Conservation (phyloP, 2,329 filamentous ascomycete species). For the Alternaria sp. region DNA sequence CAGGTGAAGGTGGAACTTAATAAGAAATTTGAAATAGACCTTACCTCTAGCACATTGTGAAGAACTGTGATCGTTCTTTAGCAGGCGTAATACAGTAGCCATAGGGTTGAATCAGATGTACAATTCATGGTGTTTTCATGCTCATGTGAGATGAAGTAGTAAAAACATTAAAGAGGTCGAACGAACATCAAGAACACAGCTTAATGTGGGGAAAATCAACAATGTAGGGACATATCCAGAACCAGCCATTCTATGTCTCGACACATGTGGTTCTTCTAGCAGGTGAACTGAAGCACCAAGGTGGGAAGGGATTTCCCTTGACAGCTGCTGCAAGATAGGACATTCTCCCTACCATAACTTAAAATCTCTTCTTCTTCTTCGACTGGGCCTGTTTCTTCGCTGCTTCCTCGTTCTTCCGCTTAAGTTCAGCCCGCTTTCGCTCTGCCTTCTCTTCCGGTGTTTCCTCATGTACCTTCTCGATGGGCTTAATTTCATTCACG, state of each 20-base stretch:
- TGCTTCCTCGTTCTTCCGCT: constrained; percentile 62
- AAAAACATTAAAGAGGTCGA: background rate
- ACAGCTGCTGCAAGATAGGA: background rate
- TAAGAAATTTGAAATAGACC: background rate
- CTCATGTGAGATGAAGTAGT: constrained; percentile 2
- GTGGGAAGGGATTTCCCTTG: too few species aligned
- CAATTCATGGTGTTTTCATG: background rate
- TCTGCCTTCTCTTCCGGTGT: constrained; percentile 63
- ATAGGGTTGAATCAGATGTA: background rate
- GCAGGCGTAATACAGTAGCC: background rate
- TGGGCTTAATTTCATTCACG: constrained; percentile 20
- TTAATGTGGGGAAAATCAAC: background rate
- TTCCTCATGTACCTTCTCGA: constrained; percentile 38
- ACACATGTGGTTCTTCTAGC: background rate
- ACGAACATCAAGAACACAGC: background rate
- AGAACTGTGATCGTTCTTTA: background rate
- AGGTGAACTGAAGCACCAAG: background rate
- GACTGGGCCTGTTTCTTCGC: constrained; percentile 60
- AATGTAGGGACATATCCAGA: background rate
- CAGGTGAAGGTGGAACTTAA: constrained; percentile 9
- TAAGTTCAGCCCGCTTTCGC: constrained; percentile 64
- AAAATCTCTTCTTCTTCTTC: constrained; percentile 50
- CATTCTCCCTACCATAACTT: background rate
- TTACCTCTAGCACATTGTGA: background rate
- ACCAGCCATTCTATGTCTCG: too few species aligned